Base-by-base conservation (phyloP, 2,329 filamentous ascomycete species). In the Hawksworthiomyces lignivorus region DNA sequence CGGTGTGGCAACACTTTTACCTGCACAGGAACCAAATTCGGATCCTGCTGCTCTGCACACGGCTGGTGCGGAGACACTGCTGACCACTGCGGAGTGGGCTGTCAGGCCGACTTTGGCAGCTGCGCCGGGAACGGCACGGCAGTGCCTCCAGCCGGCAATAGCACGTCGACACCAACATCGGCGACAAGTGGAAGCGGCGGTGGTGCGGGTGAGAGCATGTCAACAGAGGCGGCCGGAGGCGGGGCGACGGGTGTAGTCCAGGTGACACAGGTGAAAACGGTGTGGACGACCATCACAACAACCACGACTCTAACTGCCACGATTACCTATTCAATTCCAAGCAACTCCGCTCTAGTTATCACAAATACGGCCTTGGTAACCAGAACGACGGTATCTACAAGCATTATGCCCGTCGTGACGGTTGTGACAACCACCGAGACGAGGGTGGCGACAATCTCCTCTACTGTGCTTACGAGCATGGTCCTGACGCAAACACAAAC, bases 31-130 rank as follows among this genome's bases (percentile, higher is more conserved):
- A 48, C 54, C 11, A 47, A 33, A 12, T 47, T 41, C 12, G 56
- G 56, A 7, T 32, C 52, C 7, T 60, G 58, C 46, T 61, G 58
- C 39, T 56, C 53, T 14, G 41, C 53, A 14, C 54, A 56, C 48
- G 55, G 57, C 10, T 61, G 54, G 46, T 61, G 58, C 35, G 58
- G 58, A 9, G 50, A 48, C 14, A 50, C 54, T 18, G 40, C 48
- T 18, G 50, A 48, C 7, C 56, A 60, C 35, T 61, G 58, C 41
- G 54, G 53, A 11, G 42, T 44, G 15, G 56, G 55, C 3, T 61
- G 58, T 40, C 53, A 58, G 41, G 38, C 48, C 9, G 50, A 21
- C 7, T 51, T 45, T 37, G 55, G 55, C 10, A 34, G 36, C 3
- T 54, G 52, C 27, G 35, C n/a, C 10, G 30, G 26, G 1, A 26